A percentile compares a stretch with the other conserved stretches of the same genome.
Conservation (phyloP, 1,284 basidiomycete species). For the Puccinia coronata region DNA sequence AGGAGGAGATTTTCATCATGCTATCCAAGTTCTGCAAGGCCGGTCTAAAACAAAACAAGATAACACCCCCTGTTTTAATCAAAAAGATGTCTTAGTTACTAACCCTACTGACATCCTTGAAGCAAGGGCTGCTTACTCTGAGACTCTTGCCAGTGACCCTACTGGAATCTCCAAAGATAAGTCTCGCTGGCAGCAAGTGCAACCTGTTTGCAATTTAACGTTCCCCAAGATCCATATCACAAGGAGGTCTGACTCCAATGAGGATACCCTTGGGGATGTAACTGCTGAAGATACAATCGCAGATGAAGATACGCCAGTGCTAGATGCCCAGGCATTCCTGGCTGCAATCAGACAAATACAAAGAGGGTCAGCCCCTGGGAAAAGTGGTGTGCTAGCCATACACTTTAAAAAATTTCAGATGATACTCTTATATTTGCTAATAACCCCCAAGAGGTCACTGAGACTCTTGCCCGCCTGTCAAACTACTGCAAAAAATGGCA, state of each 20-base stretch:
- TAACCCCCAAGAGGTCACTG: not conserved
- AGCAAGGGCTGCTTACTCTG: slow-evolving; percentile 15
- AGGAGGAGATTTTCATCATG: not conserved
- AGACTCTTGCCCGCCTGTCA: not conserved
- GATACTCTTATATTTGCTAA: slow-evolving; percentile 22
- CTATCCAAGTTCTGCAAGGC: not conserved
- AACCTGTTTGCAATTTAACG: too few species aligned
- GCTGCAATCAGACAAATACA: not conserved
- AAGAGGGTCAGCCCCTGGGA: slow-evolving; percentile 2
- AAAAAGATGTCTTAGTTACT: not conserved
- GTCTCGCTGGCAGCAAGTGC: too few species aligned
- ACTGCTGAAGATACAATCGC: too few species aligned
- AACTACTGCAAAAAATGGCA: slow-evolving; percentile 5
- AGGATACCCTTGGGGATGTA: too few species aligned
- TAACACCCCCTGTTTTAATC: slow-evolving; percentile 4
- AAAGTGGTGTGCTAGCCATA: slow-evolving; percentile 1
- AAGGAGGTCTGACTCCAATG: too few species aligned
- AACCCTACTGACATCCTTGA: not conserved
- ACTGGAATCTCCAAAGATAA: not conserved
- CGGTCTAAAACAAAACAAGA: not conserved
- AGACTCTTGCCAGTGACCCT: not conserved
- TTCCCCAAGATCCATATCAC: too few species aligned
- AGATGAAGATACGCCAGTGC: too few species aligned
- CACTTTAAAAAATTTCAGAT: slow-evolving; percentile 33
- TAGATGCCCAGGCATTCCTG: not conserved